Evolutionary conservation across 192 early-diverging fungal species (phyloP).

Genomic region (Linnemannia exigua): DNA sequence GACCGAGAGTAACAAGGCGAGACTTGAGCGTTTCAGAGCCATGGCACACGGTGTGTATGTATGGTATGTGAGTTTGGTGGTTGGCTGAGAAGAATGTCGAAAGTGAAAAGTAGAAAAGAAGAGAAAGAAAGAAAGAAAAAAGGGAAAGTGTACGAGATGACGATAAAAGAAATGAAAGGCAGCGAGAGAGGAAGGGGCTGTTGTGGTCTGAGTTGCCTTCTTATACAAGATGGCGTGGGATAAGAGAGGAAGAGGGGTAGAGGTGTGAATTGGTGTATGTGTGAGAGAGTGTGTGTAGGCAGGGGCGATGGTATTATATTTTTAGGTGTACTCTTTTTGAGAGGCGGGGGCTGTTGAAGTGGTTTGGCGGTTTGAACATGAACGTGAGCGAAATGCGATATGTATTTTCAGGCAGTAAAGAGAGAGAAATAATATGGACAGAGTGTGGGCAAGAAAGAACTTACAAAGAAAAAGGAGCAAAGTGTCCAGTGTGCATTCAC

Average conservation of each 20-base stretch:
- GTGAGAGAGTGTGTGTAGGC: background rate
- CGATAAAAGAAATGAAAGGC: background rate
- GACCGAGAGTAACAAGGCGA: background rate
- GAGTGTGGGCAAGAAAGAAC: too few relatives aligned
- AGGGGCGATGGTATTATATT: background rate
- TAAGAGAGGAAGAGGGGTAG: background rate
- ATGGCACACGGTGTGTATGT: background rate
- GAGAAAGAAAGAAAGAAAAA: background rate
- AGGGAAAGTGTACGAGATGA: too few relatives aligned
- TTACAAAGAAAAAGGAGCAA: too few relatives aligned
- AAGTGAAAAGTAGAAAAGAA: background rate
- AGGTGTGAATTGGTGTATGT: background rate
- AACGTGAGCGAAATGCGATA: too few relatives aligned
- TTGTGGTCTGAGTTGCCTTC: background rate
- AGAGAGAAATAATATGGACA: background rate
- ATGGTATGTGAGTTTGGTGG: too few relatives aligned
- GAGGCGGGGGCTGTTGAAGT: background rate
- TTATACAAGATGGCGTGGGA: background rate
- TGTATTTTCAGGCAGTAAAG: background rate
- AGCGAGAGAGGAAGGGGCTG: background rate
- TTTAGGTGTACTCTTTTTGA: background rate
- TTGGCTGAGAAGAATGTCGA: background rate
- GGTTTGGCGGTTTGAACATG: background rate
- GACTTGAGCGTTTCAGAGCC: conserved; percentile 24
- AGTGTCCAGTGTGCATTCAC: too few relatives aligned